Base-by-base conservation (phyloP, 257 asterid genomes). In the Primulina eburnea region DNA sequence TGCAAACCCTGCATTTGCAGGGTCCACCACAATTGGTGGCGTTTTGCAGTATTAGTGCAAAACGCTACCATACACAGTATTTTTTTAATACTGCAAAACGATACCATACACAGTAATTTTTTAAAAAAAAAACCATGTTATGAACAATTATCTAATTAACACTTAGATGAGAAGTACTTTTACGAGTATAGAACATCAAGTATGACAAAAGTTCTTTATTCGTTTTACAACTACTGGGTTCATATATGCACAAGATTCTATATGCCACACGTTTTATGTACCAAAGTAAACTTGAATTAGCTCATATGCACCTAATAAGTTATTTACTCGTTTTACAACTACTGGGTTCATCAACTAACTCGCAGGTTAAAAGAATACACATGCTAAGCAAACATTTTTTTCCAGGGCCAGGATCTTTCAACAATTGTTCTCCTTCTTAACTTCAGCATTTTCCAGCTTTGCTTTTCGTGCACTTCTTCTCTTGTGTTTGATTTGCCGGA, bases 401-500 rank as follows among this genome's bases (percentile, higher is more conserved):
- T 18, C 35, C 70, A 61, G 17, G 17, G 67, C 28, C 65, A 35
- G 32, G 62, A 69, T 70, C 72, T 73, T 2, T 86, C 81, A 90
- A 73, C 80, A 79, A 75, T 76, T 68, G 65, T n/a, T 81, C 63
- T 87, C 92, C 77, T 75, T 86, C 73, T 85, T 87, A 26, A 77
- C 37, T 40, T 71, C 81, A 0, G 78, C 72, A 60, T 40, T 84
- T 74, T 80, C 92, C 67, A 78, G 28, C 59, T 64, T 65, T n/a
- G 73, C 76, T 76, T 71, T 85, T 47, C 79, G 79, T 32, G 90
- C 83, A 73, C 80, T 80, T 84, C 88, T 82, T 83, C 99, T 87
- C 84, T 81, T 89, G 74, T 68, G 88, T 73, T 87, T 89, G 81
- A 93, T 90, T 78, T 85, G 90, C 33, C 71, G 89, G 7, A 87